Conservation (phyloP, 805 yeast species). For the Hanseniaspora occidentalis region DNA sequence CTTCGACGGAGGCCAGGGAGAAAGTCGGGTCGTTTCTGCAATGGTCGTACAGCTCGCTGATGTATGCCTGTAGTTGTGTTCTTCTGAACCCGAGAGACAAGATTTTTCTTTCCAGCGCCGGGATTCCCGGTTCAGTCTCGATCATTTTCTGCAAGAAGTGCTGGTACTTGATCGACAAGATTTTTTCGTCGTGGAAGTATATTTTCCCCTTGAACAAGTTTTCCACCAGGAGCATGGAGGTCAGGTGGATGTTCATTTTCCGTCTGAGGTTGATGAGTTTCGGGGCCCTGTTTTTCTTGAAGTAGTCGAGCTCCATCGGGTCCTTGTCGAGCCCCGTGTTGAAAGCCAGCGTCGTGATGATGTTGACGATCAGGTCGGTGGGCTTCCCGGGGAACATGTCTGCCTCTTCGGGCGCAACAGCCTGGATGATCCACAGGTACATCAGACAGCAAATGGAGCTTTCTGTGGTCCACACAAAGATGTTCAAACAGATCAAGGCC, state of each 20-base stretch:
- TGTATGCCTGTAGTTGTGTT: not conserved
- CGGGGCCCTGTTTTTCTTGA: slow-evolving; percentile 8
- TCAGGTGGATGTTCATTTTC: slow-evolving; percentile 1
- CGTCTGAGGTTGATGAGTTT: slow-evolving; percentile 4
- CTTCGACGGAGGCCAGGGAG: not conserved
- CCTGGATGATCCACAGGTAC: slow-evolving; percentile 23
- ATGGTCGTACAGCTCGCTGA: not conserved
- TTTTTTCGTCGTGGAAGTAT: not conserved
- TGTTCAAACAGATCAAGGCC: slow-evolving; percentile 19
- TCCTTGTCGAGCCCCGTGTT: slow-evolving; percentile 24
- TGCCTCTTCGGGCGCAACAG: slow-evolving; percentile 24
- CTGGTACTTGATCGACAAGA: not conserved
- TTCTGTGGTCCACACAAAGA: slow-evolving; percentile 22
- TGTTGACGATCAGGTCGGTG: slow-evolving; percentile 21
- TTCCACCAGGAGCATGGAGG: slow-evolving; percentile 3
- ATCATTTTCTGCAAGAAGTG: not conserved
- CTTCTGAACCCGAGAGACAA: not conserved
- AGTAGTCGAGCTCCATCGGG: slow-evolving; percentile 19
- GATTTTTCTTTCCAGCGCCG: not conserved
- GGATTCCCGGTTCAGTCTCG: not conserved
- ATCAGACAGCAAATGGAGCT: slow-evolving; percentile 19
- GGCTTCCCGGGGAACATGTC: slow-evolving; percentile 24
- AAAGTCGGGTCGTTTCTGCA: not conserved
- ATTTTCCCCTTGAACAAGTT: slow-evolving; percentile 4
- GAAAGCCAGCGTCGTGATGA: slow-evolving; percentile 19